Evolutionary conservation across 148 eudicot species (phyloP).

Genomic region (Heliosperma pusillum): DNA sequence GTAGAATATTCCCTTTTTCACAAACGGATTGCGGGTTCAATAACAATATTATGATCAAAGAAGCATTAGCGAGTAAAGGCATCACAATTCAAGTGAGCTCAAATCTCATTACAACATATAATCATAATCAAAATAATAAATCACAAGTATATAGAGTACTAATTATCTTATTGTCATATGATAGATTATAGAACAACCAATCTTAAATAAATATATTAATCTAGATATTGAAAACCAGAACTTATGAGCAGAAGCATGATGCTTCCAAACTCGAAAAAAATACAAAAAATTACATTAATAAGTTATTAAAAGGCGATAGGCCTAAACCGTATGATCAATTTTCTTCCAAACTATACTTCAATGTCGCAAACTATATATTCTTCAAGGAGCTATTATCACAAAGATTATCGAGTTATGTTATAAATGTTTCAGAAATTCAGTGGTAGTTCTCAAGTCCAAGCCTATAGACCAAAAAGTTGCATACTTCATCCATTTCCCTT

Average conservation of each 20-base stretch:
- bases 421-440: slow-evolving; percentile 14
- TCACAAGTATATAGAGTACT: not conserved
- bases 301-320: slow-evolving; percentile 26
- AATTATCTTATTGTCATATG: slow-evolving; percentile 2
- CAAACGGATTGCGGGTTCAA: too few species aligned
- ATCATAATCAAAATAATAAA: not conserved
- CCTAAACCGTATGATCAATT: slow-evolving; percentile 22
- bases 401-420: not conserved
- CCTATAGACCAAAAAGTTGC: slow-evolving; percentile 59
- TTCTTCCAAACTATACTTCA: slow-evolving; percentile 30
- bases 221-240: slow-evolving; percentile 17
- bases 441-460: slow-evolving; percentile 45
- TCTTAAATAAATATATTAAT: slow-evolving; percentile 14
- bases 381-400: slow-evolving; percentile 17
- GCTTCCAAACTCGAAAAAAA: slow-evolving; percentile 7
- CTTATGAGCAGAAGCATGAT: slow-evolving; percentile 6
- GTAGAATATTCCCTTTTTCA: too few species aligned
- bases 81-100: too few species aligned
- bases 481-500: slow-evolving; percentile 87
- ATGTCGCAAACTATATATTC: slow-evolving; percentile 13
- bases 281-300: slow-evolving; percentile 11
- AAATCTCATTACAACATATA: too few species aligned
- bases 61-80: too few species aligned
- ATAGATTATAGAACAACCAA: slow-evolving; percentile 25
- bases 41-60: too few species aligned